Base-by-base conservation (phyloP, 208 protist genomes). In the Trypanosoma brucei region DNA sequence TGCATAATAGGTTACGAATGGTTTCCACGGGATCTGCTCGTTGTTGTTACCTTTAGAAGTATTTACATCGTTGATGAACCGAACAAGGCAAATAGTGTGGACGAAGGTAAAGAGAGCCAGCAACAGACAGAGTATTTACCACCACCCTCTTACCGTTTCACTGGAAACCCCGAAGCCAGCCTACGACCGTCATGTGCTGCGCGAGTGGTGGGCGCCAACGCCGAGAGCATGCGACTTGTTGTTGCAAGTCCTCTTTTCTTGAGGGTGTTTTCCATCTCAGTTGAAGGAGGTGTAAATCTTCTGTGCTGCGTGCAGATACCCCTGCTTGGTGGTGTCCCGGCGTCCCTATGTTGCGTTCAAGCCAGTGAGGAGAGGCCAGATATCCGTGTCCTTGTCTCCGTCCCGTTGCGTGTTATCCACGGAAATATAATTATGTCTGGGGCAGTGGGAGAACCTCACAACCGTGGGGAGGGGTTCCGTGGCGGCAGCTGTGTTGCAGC, bases 211-310 rank as follows among this genome's bases (percentile, higher is more conserved):
- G 59, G 55, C 22, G 54, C 54, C 44, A 39, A 35, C 51, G 50
- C 14, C 0, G 49, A 56, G 2, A 40, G 58, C 31, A 49, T 48
- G 37, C 67, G 70, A 2, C 45, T 89, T 13, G 56, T 92, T 5
- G 75, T 88, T 6, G 77, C 78, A 30, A 80, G 74, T 33, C 75
- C 83, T 22, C 86, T 67, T 48, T 63, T 78, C n/a, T 50, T 87
- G 45, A 70, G 75, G 9, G 52, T 89, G 31, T 64, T 91, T 35
- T 55, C 63, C 34, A 38, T 75, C 59, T 84, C 34, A 6, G 33
- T 55, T 45, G 13, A 9, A 34, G 33, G 35, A 11, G 78, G 22
- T 22, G 22, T 75, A 51, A 61, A 59, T n/a, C 69, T 86, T n/a
- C 22, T 73, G 14, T 66, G 78, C 31, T 70, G 59, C 33, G 67